Conservation (phyloP, 768 basidiomycete genomes). For the Cyclocybe cylindracea region DNA sequence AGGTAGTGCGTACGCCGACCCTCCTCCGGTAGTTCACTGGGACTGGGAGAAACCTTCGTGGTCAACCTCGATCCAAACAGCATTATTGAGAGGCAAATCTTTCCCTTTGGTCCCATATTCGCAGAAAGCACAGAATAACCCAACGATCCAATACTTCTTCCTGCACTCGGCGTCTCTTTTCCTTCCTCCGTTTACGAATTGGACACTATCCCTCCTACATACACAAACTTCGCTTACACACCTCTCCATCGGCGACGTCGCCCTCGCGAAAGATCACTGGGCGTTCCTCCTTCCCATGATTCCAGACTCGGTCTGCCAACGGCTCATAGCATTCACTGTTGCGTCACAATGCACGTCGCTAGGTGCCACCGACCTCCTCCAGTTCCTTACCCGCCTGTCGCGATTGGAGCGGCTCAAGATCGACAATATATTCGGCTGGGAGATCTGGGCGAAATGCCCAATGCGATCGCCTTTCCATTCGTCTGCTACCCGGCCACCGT, state of each 20-base stretch:
- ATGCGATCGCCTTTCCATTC: background rate
- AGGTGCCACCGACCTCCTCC: slow-evolving; percentile 13
- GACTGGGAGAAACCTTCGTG: slow-evolving; percentile 13
- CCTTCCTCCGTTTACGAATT: slow-evolving; percentile 19
- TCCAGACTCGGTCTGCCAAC: slow-evolving; percentile 11
- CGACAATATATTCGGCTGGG: slow-evolving; percentile 15
- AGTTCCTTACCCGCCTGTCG: slow-evolving; percentile 13
- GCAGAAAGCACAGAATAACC: background rate
- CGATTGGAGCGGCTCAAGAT: slow-evolving; percentile 13
- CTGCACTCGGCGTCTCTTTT: slow-evolving; percentile 14
- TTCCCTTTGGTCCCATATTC: too few relatives aligned
- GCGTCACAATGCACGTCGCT: slow-evolving; percentile 15
- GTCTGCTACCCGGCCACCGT: background rate
- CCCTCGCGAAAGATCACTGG: slow-evolving; percentile 16
- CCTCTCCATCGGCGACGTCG: slow-evolving; percentile 20
- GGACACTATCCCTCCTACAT: slow-evolving; percentile 19
- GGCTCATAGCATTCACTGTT: slow-evolving; percentile 15
- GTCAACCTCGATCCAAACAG: background rate
- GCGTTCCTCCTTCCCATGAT: slow-evolving; percentile 15
- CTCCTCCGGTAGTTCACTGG: slow-evolving; percentile 14
- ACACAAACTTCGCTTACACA: slow-evolving; percentile 12
- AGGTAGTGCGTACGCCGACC: slow-evolving; percentile 3
- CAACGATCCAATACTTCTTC: slow-evolving; percentile 6
- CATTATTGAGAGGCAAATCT: too few relatives aligned
- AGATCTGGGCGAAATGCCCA: slow-evolving; percentile 4